Percentiles rank a stretch among this genome's conserved stretches.
Conservation (phyloP, 164 flowering plant species). For the Magnolia kwangsiensis region DNA sequence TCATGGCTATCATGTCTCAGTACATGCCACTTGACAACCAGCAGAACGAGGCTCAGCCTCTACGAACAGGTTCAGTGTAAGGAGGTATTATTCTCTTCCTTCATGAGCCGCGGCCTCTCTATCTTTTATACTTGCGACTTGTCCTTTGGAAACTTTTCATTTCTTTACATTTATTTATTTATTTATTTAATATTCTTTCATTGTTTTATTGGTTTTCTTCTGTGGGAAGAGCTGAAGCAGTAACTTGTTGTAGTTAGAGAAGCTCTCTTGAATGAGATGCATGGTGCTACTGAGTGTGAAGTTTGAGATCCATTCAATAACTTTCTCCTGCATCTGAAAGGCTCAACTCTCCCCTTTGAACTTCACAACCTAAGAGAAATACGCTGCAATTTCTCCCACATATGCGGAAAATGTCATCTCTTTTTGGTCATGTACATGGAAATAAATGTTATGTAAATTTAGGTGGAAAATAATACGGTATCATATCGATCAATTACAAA, state of each 20-base stretch:
- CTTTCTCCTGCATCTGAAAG: neutral
- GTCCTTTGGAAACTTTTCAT: neutral
- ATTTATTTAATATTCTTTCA: neutral
- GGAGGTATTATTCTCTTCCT: slow-evolving; percentile 2
- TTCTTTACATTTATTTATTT: neutral
- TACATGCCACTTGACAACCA: slow-evolving; percentile 90
- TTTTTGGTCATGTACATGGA: slow-evolving; percentile 10
- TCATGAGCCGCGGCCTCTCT: neutral
- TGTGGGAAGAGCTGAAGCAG: neutral
- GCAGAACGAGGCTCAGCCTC: slow-evolving; percentile 46
- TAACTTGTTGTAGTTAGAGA: neutral
- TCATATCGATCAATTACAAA: neutral
- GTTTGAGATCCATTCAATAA: neutral
- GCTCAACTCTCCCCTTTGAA: neutral
- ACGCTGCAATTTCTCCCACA: neutral
- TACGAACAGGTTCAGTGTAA: slow-evolving; percentile 46
- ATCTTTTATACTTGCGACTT: neutral
- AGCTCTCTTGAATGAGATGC: neutral
- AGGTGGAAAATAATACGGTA: neutral
- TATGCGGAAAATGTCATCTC: neutral
- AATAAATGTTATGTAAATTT: slow-evolving; percentile 11
- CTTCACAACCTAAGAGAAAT: neutral
- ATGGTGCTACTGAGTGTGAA: neutral
- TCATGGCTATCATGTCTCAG: slow-evolving; percentile 96
- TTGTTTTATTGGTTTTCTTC: neutral